Percentiles rank a stretch among this genome's conserved stretches.
phyloP scores from a whole-genome alignment of 108 stramenopile species.

The Skeletonema tropicum region DNA sequence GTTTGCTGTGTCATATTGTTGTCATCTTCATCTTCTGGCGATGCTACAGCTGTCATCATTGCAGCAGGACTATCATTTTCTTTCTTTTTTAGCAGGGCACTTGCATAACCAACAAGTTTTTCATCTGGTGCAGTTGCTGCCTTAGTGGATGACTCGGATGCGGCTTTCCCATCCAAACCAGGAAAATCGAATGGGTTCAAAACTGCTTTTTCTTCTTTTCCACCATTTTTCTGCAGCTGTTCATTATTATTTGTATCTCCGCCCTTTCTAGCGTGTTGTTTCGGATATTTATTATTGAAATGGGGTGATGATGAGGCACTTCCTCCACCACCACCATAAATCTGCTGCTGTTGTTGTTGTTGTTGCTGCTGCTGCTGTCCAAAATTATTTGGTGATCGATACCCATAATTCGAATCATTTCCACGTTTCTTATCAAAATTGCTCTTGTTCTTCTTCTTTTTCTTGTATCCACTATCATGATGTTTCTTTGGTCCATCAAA shows the following conservation, averaged over 20 bases:
- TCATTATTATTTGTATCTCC: neutral
- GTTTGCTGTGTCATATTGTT: slow-evolving; percentile 19
- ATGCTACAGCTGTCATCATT: neutral
- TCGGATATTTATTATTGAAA: slow-evolving; percentile 19
- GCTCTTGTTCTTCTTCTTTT: neutral
- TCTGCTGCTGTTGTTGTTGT: neutral
- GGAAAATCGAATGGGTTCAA: slow-evolving; percentile 48
- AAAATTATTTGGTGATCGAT: slow-evolving; percentile 1
- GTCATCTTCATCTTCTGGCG: slow-evolving; percentile 16
- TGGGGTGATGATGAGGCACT: slow-evolving; percentile 11
- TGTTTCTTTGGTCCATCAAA: slow-evolving; percentile 3
- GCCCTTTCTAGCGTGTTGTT: slow-evolving; percentile 18
- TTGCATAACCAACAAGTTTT: slow-evolving; percentile 41
- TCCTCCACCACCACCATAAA: neutral
- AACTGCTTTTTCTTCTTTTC: slow-evolving; percentile 20
- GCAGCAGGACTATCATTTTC: neutral
- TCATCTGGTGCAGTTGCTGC: neutral
- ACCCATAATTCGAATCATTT: neutral
- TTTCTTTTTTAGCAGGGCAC: slow-evolving; percentile 44
- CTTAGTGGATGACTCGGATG: neutral
- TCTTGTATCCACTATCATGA: neutral
- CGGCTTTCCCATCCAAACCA: slow-evolving; percentile 26
- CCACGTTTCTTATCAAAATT: slow-evolving; percentile 1
- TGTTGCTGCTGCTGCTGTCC: slow-evolving; percentile 17
- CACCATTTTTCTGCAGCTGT: neutral